Evolutionary conservation across 2,329 filamentous ascomycete genomes (phyloP).

Genomic region (Stylonectria norvegica): DNA sequence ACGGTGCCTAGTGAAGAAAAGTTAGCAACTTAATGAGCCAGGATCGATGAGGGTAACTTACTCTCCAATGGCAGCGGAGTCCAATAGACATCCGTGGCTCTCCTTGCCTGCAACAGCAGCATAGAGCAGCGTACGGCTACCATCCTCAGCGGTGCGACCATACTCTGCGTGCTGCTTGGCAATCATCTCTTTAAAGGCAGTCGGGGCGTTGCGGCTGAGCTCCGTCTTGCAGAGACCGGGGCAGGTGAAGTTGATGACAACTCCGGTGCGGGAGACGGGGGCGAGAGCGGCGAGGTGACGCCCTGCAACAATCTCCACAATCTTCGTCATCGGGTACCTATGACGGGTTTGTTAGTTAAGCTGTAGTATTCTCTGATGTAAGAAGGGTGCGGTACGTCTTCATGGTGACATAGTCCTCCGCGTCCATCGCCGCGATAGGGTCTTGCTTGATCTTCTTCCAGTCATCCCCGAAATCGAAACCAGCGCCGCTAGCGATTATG

Average conservation of each 20-base stretch:
- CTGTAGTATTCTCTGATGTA: not conserved
- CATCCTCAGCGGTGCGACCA: slow-evolving; percentile 25
- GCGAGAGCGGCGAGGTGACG: slow-evolving; percentile 25
- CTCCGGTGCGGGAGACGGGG: slow-evolving; percentile 26
- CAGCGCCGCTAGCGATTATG: slow-evolving; percentile 26
- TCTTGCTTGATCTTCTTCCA: slow-evolving; percentile 8
- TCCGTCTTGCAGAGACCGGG: slow-evolving; percentile 30
- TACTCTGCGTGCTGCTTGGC: slow-evolving; percentile 1
- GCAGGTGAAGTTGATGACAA: slow-evolving; percentile 30
- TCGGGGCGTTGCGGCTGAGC: slow-evolving; percentile 12
- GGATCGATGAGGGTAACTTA: slow-evolving; percentile 12
- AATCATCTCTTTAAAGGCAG: not conserved
- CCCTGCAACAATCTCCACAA: slow-evolving; percentile 24
- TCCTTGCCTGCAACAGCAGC: slow-evolving; percentile 21
- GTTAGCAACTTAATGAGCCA: not conserved
- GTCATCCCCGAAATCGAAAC: slow-evolving; percentile 5
- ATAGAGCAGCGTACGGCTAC: slow-evolving; percentile 28
- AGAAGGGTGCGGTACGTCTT: not conserved
- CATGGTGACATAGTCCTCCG: not conserved
- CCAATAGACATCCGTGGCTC: slow-evolving; percentile 26
- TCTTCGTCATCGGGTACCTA: slow-evolving; percentile 28
- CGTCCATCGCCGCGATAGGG: slow-evolving; percentile 4
- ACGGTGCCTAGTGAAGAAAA: slow-evolving; percentile 5
- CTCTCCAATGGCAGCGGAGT: slow-evolving; percentile 27
- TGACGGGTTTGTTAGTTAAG: not conserved